These are phyloP conservation scores for Lichenothelia convexa DNA, from an alignment of 495 filamentous ascomycete species.

Conservation along the genomic window DNA sequence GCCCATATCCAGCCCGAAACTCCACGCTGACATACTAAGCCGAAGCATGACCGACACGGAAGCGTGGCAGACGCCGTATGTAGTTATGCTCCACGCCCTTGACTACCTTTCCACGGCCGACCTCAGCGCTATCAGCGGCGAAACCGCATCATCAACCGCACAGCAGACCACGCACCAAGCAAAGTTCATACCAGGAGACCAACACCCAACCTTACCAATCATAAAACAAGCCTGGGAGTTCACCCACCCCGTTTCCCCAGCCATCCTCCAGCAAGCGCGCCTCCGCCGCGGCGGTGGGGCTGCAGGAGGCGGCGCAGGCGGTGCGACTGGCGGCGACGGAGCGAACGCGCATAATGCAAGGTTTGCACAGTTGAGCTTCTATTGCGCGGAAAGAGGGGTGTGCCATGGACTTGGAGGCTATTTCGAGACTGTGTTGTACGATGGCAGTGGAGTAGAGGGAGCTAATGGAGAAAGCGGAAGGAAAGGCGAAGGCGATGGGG, in stretches of 20 bases:
- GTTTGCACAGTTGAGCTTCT: constrained; percentile 55
- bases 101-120: constrained; percentile 54
- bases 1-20: constrained; percentile 73
- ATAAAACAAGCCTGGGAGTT: constrained; percentile 60
- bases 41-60: constrained; percentile 41
- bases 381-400: constrained; percentile 52
- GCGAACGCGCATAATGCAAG: constrained; percentile 81
- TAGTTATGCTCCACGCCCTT: constrained; percentile 77
- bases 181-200: neutral
- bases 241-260: constrained; percentile 32
- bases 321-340: constrained; percentile 28
- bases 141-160: constrained; percentile 3
- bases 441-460: constrained; percentile 11
- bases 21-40: constrained; percentile 59
- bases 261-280: constrained; percentile 32
- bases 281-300: constrained; percentile 39
- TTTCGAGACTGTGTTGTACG: constrained; percentile 85
- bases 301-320: constrained; percentile 23
- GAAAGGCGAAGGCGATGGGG: constrained; percentile 10
- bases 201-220: constrained; percentile 28
- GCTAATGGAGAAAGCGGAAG: neutral
- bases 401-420: constrained; percentile 87
- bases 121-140: constrained; percentile 2
- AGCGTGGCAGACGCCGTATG: constrained; percentile 73
- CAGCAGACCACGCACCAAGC: constrained; percentile 1